These are phyloP conservation scores for Malbranchea cinnamomea DNA, from an alignment of 2,329 filamentous ascomycete genomes.

Conservation along the genomic window DNA sequence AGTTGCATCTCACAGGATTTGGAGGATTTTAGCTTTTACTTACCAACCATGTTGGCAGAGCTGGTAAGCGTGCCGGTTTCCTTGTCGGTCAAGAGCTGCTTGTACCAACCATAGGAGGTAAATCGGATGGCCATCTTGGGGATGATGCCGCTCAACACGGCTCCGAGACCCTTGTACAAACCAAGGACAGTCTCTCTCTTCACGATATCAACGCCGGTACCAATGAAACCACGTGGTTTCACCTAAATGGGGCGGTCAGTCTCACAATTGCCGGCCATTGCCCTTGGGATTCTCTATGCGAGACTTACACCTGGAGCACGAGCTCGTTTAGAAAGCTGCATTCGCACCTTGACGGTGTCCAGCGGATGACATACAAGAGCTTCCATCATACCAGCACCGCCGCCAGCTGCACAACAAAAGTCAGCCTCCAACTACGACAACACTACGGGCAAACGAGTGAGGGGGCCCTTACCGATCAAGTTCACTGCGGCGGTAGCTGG, in stretches of 20 bases:
- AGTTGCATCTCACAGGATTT: neutral
- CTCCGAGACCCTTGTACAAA: slow-evolving; percentile 95
- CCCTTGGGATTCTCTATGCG: neutral
- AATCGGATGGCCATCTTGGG: slow-evolving; percentile 99
- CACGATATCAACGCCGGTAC: slow-evolving; percentile 75
- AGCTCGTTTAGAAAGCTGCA: slow-evolving; percentile 88
- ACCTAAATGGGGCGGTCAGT: slow-evolving; percentile 22
- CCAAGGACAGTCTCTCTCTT: slow-evolving; percentile 80
- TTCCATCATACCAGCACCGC: slow-evolving; percentile 98
- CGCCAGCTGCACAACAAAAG: slow-evolving; percentile 52
- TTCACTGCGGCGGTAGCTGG: slow-evolving; percentile 78
- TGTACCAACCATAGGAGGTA: slow-evolving; percentile 93
- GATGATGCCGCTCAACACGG: slow-evolving; percentile 87
- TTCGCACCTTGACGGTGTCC: slow-evolving; percentile 96
- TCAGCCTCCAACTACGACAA: slow-evolving; percentile 9
- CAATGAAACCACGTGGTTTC: slow-evolving; percentile 74
- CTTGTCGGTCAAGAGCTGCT: slow-evolving; percentile 60
- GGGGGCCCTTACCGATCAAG: slow-evolving; percentile 61
- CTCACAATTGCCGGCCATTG: neutral
- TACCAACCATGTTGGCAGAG: slow-evolving; percentile 55
- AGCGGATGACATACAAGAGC: slow-evolving; percentile 90
- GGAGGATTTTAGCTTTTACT: slow-evolving; percentile 1
- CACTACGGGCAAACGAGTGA: too few relatives aligned
- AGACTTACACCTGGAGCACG: slow-evolving; percentile 57
- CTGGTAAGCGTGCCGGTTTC: slow-evolving; percentile 53